Evolutionary conservation across 106 monocot genomes (phyloP), one percentile per base, ranked within the genome.

Genomic region (Acorus calamus): DNA sequence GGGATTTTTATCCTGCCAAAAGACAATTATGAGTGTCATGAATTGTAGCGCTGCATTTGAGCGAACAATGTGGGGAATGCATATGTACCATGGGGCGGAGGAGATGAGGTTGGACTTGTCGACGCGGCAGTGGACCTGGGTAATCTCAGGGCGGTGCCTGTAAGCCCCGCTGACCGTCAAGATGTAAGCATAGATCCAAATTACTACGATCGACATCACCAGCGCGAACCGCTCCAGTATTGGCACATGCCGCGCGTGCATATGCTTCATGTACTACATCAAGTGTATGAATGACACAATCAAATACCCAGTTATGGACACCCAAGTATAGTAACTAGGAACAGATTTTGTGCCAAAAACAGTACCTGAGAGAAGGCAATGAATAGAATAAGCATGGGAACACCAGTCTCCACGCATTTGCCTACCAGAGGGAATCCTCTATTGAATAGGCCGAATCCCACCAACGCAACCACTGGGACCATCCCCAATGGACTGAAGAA

Each of bases 361-460:
- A 14, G 6, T 57, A 94, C 94, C 94, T 91, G 96, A 50, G 96
- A 98, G 8, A 85, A 63, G 11, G 81, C 88, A 11, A 92, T 50
- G 14, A 88, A 98, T 43, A 92, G 61, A 71, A 98, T 76, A 44
- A 98, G 79, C 96, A 88, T 98, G 4, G 96, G 96, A 41, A 98
- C 49, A 11, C 96, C 96, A 61, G 88, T 88, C 77, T 98, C 96
- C 71, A 88, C 96, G 64, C 96, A 98, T 73, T 76, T 80, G 53
- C 96, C 96, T 89, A 91, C 96, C 85, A 98, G 80, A 44, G 96
- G 96, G 73, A 98, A 98, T 63, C 96, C 91, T 80, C 91, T 80
- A 48, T 96, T 75, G 59, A 98, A 88, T 13, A 98, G 87, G 52
- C 96, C 96, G 8, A 91, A 91, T 2, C 96, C 91, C 5, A 91